Evolutionary conservation across 257 asterid genomes (phyloP), one percentile per base, ranked within the genome.

Genomic region (Rubia yunnanensis): DNA sequence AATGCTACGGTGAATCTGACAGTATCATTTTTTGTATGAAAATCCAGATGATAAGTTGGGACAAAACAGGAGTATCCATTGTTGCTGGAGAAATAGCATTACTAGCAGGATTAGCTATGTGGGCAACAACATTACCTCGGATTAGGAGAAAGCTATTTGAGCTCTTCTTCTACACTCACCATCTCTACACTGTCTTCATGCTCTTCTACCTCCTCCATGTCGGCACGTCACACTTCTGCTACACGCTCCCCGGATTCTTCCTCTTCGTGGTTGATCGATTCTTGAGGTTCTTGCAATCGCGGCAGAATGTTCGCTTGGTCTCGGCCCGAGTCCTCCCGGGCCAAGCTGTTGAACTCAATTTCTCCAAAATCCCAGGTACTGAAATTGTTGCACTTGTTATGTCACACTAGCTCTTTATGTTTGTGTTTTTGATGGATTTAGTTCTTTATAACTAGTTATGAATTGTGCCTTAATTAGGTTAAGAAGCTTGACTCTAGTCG

Each of bases 171-270:
- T 89, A 89, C 82, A 76, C 97, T 41, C 99, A 87, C 22, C 81
- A 89, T 64, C 75, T 92, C 28, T 92, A 92, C 82, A 81, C 79
- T 4, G 69, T 86, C 50, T 92, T 86, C 38, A 64, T 89, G 66
- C 8, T 89, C 70, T 92, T 92, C 89, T 92, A 83, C 44, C 78
- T 87, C 22, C 80, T 89, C 35, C 99, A 89, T 53, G 87, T 83
- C 32, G 92, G 99, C 49, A 70, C 86, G 5, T 41, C 79, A 39
- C 84, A 64, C 28, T 5, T 85, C 30, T 66, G 75, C 77, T 71
- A 86, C n/a, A 80, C 81, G 86, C 87, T 92, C 55, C 99, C 99
- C 0, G 95, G 94, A 50, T 84, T 89, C 88, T 84, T 62, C 77
- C 95, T 92, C 85, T 92, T 92, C 87, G 44, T 82, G 72, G 55